Percentiles rank a stretch among this genome's conserved stretches.
Conservation (phyloP, 1,284 basidiomycete genomes). For the Cystobasidium slooffiae region DNA sequence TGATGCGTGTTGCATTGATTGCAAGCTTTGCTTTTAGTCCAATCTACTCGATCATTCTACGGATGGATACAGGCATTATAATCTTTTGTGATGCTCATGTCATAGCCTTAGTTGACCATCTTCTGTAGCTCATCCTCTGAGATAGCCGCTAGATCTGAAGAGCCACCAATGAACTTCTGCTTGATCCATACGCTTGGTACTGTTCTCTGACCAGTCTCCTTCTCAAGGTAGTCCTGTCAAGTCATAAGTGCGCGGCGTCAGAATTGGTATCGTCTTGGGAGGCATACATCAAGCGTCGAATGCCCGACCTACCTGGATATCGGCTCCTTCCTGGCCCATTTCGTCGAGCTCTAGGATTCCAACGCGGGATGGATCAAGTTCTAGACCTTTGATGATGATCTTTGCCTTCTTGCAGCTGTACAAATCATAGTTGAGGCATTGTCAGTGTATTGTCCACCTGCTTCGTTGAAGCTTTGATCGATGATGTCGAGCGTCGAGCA, state of each 20-base stretch:
- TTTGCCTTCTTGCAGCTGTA: slow-evolving; percentile 42
- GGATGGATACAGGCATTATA: background rate
- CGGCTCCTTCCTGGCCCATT: slow-evolving; percentile 38
- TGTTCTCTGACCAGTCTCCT: slow-evolving; percentile 41
- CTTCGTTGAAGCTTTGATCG: background rate
- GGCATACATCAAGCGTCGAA: background rate
- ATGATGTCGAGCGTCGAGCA: too few species aligned
- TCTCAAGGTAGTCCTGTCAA: slow-evolving; percentile 37
- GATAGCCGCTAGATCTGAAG: slow-evolving; percentile 30
- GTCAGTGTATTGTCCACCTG: too few species aligned
- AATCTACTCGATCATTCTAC: background rate
- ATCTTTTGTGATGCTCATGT: background rate
- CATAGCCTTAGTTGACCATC: slow-evolving; percentile 22
- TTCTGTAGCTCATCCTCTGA: slow-evolving; percentile 26
- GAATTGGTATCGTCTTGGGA: too few species aligned
- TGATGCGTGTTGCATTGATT: too few species aligned
- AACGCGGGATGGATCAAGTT: slow-evolving; percentile 23
- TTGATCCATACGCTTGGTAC: slow-evolving; percentile 44
- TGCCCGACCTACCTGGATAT: slow-evolving; percentile 23
- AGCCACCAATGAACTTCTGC: slow-evolving; percentile 40
- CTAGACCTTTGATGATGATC: slow-evolving; percentile 34
- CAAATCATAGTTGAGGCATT: too few species aligned
- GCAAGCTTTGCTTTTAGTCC: too few species aligned
- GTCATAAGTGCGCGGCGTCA: too few species aligned
- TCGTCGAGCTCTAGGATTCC: slow-evolving; percentile 43